Conservation (phyloP, 2,329 filamentous ascomycete genomes). For the Paraphaeosphaeria sporulosa region DNA sequence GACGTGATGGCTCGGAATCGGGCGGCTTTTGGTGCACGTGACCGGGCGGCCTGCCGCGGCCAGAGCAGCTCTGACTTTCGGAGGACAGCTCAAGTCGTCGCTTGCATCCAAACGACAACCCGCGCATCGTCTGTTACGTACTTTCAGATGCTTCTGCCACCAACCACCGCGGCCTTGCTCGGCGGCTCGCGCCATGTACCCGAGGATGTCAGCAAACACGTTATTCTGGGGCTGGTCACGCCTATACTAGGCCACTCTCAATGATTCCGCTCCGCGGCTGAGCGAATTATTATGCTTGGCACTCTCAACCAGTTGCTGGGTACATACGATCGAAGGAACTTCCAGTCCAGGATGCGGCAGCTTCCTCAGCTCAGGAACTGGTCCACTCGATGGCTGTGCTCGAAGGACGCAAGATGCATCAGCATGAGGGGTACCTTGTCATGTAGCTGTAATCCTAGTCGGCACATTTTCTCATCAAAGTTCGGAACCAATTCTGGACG, state of each 20-base stretch:
- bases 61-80: neutral
- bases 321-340: neutral
- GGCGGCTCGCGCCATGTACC: neutral
- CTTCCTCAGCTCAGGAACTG: conserved; percentile 6
- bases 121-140: neutral
- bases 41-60: neutral
- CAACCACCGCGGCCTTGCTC: neutral
- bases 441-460: neutral
- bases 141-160: neutral
- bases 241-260: neutral
- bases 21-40: neutral
- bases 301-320: neutral
- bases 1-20: neutral
- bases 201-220: neutral
- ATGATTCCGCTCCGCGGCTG: neutral
- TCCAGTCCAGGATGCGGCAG: neutral
- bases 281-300: neutral
- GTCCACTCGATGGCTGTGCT: neutral
- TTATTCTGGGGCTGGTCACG: neutral
- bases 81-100: neutral
- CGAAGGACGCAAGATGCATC: conserved; percentile 2
- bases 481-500: neutral
- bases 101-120: neutral
- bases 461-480: neutral
- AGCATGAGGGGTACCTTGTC: conserved; percentile 10